These are phyloP conservation scores for Plasmodium gaboni DNA, from an alignment of 169 alveolate species.

Conservation along the genomic window DNA sequence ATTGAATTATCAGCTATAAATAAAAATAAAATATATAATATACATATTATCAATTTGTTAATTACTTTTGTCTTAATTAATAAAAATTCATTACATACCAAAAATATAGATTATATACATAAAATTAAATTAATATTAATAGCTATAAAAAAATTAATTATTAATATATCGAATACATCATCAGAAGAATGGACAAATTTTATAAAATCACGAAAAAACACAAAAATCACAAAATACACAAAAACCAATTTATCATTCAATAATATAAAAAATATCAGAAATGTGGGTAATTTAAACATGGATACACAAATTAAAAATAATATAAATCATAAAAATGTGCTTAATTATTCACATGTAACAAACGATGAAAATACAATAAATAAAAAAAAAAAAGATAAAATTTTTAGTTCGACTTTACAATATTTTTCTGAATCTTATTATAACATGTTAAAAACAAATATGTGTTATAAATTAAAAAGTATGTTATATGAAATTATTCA, in stretches of 20 bases:
- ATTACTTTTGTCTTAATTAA: constrained; percentile 35
- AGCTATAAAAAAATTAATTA: constrained; percentile 49
- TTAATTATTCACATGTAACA: background rate
- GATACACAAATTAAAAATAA: too few species aligned
- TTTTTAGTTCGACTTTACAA: background rate
- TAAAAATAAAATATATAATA: constrained; percentile 34
- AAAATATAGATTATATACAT: constrained; percentile 12
- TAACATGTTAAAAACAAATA: background rate
- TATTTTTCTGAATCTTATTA: background rate
- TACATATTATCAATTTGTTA: constrained; percentile 56
- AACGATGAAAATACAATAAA: background rate
- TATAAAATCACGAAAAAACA: background rate
- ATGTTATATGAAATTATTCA: constrained; percentile 64
- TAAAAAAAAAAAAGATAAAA: background rate
- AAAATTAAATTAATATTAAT: constrained; percentile 57
- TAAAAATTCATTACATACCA: constrained; percentile 26
- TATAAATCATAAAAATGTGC: background rate
- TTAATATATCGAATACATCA: constrained; percentile 25
- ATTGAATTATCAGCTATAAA: constrained; percentile 74
- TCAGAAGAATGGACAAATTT: background rate
- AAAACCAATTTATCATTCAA: constrained; percentile 26
- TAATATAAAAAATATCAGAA: background rate
- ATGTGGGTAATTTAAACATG: background rate
- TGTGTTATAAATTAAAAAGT: constrained; percentile 49
- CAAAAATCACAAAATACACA: constrained; percentile 22